A percentile compares a stretch with the other conserved stretches of the same genome.
These are phyloP conservation scores for Luzula sylvatica DNA, from an alignment of 176 grass and related monocot genomes.

Conservation along the genomic window DNA sequence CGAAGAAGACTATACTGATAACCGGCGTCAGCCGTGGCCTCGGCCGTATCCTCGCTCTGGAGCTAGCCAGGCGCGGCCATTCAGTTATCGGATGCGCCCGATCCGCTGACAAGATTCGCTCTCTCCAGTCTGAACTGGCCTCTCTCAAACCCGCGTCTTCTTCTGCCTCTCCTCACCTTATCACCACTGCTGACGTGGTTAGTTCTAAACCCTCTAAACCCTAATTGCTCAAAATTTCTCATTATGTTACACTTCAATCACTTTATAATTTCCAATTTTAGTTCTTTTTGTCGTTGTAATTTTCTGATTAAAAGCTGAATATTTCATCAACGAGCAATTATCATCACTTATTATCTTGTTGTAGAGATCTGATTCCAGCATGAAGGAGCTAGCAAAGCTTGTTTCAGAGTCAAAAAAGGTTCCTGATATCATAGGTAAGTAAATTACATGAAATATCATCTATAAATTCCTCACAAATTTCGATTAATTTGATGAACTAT, in stretches of 20 bases:
- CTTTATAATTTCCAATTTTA: no score
- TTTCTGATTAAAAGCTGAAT: not conserved
- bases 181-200: conserved; percentile 66
- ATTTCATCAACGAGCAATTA: not conserved
- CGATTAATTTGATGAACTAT: conserved; percentile 16
- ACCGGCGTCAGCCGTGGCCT: conserved; percentile 85
- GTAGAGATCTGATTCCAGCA: conserved; percentile 74
- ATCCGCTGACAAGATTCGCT: conserved; percentile 56
- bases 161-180: conserved; percentile 53
- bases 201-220: not conserved
- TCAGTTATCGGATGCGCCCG: conserved; percentile 66
- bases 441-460: not conserved
- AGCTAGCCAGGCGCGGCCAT: conserved; percentile 69
- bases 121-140: conserved; percentile 56
- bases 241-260: no score
- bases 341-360: conserved; percentile 10
- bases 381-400: conserved; percentile 71
- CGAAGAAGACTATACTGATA: conserved; percentile 63
- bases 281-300: no score
- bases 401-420: conserved; percentile 46
- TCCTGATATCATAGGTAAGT: conserved; percentile 85
- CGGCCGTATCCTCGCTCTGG: conserved; percentile 62
- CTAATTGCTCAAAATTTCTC: no score
- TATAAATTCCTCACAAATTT: not conserved
- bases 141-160: conserved; percentile 23